phyloP scores from a whole-genome alignment of 306 rosid species.

The Vigna unguiculata region DNA sequence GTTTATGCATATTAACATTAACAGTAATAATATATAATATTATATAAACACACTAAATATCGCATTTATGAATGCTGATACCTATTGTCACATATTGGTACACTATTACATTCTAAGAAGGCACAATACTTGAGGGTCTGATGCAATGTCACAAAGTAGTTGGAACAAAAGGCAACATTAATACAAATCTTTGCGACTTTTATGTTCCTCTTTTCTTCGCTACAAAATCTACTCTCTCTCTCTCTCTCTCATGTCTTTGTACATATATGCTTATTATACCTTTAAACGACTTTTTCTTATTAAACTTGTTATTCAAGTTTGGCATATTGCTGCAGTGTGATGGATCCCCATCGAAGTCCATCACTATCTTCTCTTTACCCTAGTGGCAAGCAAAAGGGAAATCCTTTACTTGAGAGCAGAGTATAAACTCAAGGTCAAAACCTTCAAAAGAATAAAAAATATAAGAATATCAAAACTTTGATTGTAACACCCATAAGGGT shows the following conservation, averaged over 20 bases:
- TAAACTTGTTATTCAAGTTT: constrained; percentile 63
- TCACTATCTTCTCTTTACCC: constrained; percentile 58
- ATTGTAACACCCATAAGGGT: constrained; percentile 40
- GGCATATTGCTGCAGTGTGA: constrained; percentile 50
- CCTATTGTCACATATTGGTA: background rate
- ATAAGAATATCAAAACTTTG: constrained; percentile 47
- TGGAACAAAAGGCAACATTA: constrained; percentile 35
- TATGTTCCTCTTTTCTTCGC: constrained; percentile 44
- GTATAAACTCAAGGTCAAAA: constrained; percentile 57
- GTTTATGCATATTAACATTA: background rate
- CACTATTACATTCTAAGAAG: constrained; percentile 9
- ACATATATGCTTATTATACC: constrained; percentile 39
- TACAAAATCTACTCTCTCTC: constrained; percentile 29
- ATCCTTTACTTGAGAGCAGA: constrained; percentile 62
- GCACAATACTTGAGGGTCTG: constrained; percentile 15
- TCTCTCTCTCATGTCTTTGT: constrained; percentile 16
- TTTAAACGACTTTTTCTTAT: constrained; percentile 47
- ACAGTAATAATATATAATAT: background rate
- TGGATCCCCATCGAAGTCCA: constrained; percentile 48
- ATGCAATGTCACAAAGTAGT: constrained; percentile 12
- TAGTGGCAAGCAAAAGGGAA: constrained; percentile 67
- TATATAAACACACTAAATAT: background rate
- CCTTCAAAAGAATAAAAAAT: constrained; percentile 45
- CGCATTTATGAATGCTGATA: background rate
- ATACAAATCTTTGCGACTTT: constrained; percentile 47